phyloP scores from a whole-genome alignment of 495 filamentous ascomycete genomes.

The Hypoxylon subgilvum region DNA sequence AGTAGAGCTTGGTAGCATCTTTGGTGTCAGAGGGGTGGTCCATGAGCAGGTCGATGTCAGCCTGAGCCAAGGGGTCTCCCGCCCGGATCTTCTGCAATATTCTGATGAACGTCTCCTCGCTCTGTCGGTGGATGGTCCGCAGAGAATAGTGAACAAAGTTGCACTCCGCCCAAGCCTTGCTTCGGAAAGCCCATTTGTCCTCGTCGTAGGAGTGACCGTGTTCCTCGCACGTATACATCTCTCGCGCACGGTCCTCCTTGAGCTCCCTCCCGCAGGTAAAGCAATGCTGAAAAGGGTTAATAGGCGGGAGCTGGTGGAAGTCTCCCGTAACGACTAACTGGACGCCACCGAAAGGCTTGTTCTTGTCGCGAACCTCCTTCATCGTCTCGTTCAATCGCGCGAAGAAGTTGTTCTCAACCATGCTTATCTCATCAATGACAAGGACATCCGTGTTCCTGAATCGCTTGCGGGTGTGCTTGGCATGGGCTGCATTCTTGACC shows the following conservation, averaged over 20 bases:
- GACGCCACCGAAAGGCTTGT: constrained; percentile 82
- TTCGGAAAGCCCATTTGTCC: constrained; percentile 51
- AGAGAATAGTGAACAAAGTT: constrained; percentile 51
- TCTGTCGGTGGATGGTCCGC: constrained; percentile 60
- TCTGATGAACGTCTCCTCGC: constrained; percentile 53
- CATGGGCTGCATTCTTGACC: constrained; percentile 14
- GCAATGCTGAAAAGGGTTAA: constrained; percentile 81
- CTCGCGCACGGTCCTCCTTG: constrained; percentile 57
- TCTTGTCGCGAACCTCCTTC: constrained; percentile 44
- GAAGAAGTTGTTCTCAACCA: constrained; percentile 63
- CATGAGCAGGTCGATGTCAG: constrained; percentile 53
- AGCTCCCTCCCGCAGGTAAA: constrained; percentile 75
- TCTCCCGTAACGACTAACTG: constrained; percentile 94
- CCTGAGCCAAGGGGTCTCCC: constrained; percentile 44
- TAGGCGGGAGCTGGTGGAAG: constrained; percentile 93
- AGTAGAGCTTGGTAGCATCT: constrained; percentile 56
- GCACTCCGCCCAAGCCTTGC: constrained; percentile 45
- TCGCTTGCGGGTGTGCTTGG: constrained; percentile 33
- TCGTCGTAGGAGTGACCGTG: constrained; percentile 41
- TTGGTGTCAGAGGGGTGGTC: constrained; percentile 49
- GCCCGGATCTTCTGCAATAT: constrained; percentile 60
- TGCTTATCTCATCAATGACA: constrained; percentile 54
- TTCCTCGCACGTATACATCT: constrained; percentile 64
- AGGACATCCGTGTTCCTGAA: constrained; percentile 51
- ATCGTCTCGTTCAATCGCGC: constrained; percentile 60